Evolutionary conservation across 768 basidiomycete genomes (phyloP).

Genomic region (Tricholoma bakamatsutake): DNA sequence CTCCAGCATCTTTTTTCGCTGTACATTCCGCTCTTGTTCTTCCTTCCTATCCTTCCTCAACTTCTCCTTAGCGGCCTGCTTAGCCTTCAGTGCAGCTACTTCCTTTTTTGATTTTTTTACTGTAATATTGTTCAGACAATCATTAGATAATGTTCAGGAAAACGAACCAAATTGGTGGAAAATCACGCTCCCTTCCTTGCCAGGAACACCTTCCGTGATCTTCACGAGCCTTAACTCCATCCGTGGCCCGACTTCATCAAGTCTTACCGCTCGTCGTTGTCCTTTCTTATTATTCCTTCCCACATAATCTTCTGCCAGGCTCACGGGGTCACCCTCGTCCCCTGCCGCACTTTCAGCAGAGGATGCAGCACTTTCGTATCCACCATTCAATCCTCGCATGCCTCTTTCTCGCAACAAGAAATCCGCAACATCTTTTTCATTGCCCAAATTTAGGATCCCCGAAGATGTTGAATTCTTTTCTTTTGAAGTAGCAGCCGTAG

Average conservation of each 20-base stretch:
- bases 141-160: constrained; percentile 1
- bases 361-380: constrained; percentile 80
- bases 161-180: constrained; percentile 90
- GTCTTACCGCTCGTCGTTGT: constrained; percentile 80
- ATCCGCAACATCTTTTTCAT: constrained; percentile 92
- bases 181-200: constrained; percentile 88
- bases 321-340: constrained; percentile 78
- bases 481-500: constrained; percentile 17
- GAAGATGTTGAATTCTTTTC: constrained; percentile 27
- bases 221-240: constrained; percentile 93
- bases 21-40: constrained; percentile 90
- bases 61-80: constrained; percentile 73
- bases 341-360: constrained; percentile 78
- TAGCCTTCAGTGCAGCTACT: constrained; percentile 55
- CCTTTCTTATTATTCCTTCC: constrained; percentile 93
- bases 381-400: constrained; percentile 55
- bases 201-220: constrained; percentile 90
- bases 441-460: constrained; percentile 71
- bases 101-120: constrained; percentile 90
- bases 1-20: constrained; percentile 62
- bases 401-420: constrained; percentile 77
- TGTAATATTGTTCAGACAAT: constrained; percentile 24
- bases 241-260: constrained; percentile 93
- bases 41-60: constrained; percentile 72
- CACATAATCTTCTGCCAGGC: constrained; percentile 89